Conservation (phyloP, 192 early-diverging fungal species). For the Coemansia sp. region DNA sequence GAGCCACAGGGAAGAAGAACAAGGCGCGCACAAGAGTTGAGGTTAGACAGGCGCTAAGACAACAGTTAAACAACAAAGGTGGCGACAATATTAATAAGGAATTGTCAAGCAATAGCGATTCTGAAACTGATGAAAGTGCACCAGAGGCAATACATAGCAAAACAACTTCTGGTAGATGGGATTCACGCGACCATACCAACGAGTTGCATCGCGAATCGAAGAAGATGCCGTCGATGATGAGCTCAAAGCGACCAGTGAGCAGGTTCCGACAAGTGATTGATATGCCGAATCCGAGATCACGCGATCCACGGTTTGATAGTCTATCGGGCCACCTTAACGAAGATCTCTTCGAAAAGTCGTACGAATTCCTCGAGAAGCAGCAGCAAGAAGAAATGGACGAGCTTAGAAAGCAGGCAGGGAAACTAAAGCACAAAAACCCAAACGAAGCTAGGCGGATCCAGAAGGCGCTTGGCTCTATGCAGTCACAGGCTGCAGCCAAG, state of each 20-base stretch:
- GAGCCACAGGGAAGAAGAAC: conserved; percentile 37
- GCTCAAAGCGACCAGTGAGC: conserved; percentile 46
- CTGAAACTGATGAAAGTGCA: conserved; percentile 13
- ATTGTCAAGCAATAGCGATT: conserved; percentile 33
- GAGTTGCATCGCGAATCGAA: conserved; percentile 21
- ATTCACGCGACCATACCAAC: conserved; percentile 3
- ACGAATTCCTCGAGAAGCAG: conserved; percentile 84
- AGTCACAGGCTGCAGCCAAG: conserved; percentile 48
- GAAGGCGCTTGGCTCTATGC: conserved; percentile 62
- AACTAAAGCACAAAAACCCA: conserved; percentile 59
- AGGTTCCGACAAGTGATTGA: conserved; percentile 51
- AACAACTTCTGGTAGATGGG: background rate
- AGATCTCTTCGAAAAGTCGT: conserved; percentile 89
- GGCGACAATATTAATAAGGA: conserved; percentile 24
- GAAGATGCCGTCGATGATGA: conserved; percentile 35
- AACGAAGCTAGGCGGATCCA: conserved; percentile 62
- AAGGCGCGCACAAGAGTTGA: conserved; percentile 33
- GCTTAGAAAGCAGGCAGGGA: conserved; percentile 63
- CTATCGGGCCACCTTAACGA: conserved; percentile 88
- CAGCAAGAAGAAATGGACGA: conserved; percentile 70
- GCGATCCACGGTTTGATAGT: conserved; percentile 94
- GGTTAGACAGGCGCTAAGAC: conserved; percentile 40
- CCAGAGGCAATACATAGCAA: conserved; percentile 12
- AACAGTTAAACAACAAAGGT: conserved; percentile 9
- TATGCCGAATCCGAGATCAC: conserved; percentile 31